Percentiles rank a stretch among this genome's conserved stretches.
phyloP scores from a whole-genome alignment of 768 basidiomycete genomes.

The Tephrocybe sp. region DNA sequence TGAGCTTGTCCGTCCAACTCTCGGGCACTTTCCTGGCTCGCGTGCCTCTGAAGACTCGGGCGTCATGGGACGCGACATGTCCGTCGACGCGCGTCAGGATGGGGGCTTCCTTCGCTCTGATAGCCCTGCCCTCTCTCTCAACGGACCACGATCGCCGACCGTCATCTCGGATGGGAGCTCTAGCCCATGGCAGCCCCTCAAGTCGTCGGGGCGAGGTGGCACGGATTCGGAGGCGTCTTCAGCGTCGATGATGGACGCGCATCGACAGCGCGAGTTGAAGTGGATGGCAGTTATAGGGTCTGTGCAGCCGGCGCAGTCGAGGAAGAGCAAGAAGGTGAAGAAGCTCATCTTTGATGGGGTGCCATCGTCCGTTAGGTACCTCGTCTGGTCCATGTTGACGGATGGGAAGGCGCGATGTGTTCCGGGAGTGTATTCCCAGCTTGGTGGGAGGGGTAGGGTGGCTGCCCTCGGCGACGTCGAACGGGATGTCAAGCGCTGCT shows the following conservation, averaged over 20 bases:
- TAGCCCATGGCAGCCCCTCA: not conserved
- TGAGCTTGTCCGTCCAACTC: constrained; percentile 67
- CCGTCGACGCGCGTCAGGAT: constrained; percentile 31
- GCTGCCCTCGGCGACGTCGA: constrained; percentile 54
- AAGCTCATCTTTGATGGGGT: constrained; percentile 77
- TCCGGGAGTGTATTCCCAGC: constrained; percentile 64
- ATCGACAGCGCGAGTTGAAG: constrained; percentile 72
- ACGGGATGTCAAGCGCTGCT: constrained; percentile 53
- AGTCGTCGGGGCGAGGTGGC: constrained; percentile 4
- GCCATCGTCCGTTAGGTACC: constrained; percentile 80
- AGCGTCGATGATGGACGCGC: constrained; percentile 54
- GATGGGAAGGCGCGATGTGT: constrained; percentile 74
- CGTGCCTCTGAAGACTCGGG: constrained; percentile 58
- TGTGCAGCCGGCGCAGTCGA: constrained; percentile 58
- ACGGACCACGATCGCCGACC: constrained; percentile 21
- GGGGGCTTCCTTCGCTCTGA: constrained; percentile 34
- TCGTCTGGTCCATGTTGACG: constrained; percentile 81
- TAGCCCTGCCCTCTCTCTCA: constrained; percentile 43
- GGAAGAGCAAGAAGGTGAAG: constrained; percentile 79
- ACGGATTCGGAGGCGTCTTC: constrained; percentile 38
- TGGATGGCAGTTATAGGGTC: constrained; percentile 71
- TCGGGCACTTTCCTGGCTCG: constrained; percentile 39
- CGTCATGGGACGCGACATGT: constrained; percentile 33
- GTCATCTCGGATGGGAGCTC: constrained; percentile 16
- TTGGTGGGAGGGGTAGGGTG: constrained; percentile 57